Conservation (phyloP, 2,329 filamentous ascomycete species). For the Stenocarpella maydis region DNA sequence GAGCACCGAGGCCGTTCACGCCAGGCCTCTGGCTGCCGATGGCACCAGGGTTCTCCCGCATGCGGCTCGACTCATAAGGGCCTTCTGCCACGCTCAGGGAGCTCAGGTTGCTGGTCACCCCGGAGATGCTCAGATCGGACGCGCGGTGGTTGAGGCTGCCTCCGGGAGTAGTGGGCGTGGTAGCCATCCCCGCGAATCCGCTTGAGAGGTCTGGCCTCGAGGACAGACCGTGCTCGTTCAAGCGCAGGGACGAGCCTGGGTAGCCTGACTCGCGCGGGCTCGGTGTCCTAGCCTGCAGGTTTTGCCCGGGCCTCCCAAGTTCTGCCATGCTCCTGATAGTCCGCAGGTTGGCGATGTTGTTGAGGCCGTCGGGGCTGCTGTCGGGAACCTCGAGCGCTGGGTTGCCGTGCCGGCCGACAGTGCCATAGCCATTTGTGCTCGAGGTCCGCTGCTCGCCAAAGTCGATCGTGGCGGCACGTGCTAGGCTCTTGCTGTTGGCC, state of each 20-base stretch:
- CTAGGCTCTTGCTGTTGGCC: conserved; percentile 79
- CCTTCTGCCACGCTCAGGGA: conserved; percentile 58
- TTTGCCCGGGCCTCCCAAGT: conserved; percentile 50
- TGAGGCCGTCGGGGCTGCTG: conserved; percentile 73
- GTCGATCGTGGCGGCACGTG: conserved; percentile 95
- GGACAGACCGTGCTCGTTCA: conserved; percentile 33
- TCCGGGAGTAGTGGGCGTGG: conserved; percentile 48
- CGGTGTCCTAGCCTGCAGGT: conserved; percentile 32
- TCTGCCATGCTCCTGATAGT: conserved; percentile 98
- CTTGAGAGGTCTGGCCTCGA: conserved; percentile 32
- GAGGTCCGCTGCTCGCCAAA: conserved; percentile 79
- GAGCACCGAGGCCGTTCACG: conserved; percentile 52
- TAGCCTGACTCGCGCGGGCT: conserved; percentile 34
- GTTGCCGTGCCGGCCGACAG: conserved; percentile 77
- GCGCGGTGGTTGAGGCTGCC: conserved; percentile 39
- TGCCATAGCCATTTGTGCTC: conserved; percentile 71
- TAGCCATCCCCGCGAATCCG: conserved; percentile 32
- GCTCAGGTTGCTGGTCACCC: conserved; percentile 54
- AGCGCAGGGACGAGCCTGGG: conserved; percentile 30
- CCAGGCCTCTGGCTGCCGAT: conserved; percentile 72
- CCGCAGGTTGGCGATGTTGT: conserved; percentile 80
- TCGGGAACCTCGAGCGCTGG: conserved; percentile 82
- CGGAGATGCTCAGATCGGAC: conserved; percentile 45
- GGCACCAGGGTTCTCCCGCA: conserved; percentile 64
- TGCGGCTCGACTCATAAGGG: conserved; percentile 55